Evolutionary conservation across 306 rosid species (phyloP), one percentile per base, ranked within the genome.

Genomic region (Potentilla sterilis): DNA sequence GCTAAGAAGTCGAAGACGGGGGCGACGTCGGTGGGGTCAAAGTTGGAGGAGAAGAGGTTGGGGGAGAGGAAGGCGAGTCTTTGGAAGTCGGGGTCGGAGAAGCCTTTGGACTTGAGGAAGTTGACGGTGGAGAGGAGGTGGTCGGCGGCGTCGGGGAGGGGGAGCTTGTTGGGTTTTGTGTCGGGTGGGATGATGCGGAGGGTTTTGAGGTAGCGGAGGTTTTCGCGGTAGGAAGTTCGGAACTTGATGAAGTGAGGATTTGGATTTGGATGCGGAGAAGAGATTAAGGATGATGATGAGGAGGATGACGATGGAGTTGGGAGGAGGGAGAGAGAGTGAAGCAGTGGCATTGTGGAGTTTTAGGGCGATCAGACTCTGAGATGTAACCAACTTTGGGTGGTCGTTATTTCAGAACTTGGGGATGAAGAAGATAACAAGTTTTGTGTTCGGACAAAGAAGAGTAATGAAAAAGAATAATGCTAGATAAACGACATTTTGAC

Each of bases 51-150:
- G 90, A 88, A 94, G 78, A 94, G 87, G 3, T 78, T 48, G 16
- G 97, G 94, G 75, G 80, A 76, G 57, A 81, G 70, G 88, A 69
- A 73, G 37, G 85, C 83, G 58, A 94, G 91, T n/a, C 88, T 78
- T 10, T 90, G 78, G 78, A 91, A 78, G 46, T 94, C 93, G 44
- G 86, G 35, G 61, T 90, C 93, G 80, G 95, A 73, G 88, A 94
- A 90, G 82, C 93, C 91, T 9, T 86, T 88, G 2, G 96, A 91
- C 74, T 87, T 90, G 79, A 94, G 83, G 84, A 88, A 87, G 37
- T 80, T 4, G 75, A 91, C 81, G 77, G 91, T 89, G 78, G 77
- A 51, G 61, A 91, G 67, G 74, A 88, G 44, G 75, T 84, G 92
- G 69, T 86, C 75, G 69, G 88, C 81, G 49, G 84, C 81, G 78